phyloP scores from a whole-genome alignment of 2,329 filamentous ascomycete genomes.

The Dryadomyces sulphureus region DNA sequence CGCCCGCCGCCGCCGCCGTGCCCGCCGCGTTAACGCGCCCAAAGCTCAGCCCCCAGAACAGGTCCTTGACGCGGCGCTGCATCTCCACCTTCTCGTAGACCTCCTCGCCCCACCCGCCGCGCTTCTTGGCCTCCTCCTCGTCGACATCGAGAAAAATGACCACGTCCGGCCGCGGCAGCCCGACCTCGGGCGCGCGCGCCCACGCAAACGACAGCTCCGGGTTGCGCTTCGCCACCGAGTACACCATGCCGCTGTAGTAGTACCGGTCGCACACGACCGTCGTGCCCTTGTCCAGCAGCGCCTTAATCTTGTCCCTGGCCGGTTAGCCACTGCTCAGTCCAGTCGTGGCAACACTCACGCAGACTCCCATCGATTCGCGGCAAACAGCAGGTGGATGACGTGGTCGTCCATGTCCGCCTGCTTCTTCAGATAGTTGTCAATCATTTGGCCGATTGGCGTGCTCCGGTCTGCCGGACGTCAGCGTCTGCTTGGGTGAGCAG shows the following conservation, averaged over 20 bases:
- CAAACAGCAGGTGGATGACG: constrained; percentile 79
- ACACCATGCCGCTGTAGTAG: constrained; percentile 88
- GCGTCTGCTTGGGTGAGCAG: background rate
- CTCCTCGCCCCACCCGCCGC: constrained; percentile 83
- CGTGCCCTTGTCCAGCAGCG: constrained; percentile 46
- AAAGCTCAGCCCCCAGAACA: constrained; percentile 45
- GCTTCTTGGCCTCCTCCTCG: constrained; percentile 51
- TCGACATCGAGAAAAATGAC: constrained; percentile 79
- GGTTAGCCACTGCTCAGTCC: background rate
- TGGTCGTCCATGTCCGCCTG: constrained; percentile 67
- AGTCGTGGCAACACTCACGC: constrained; percentile 23
- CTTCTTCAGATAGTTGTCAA: constrained; percentile 66
- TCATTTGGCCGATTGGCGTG: constrained; percentile 76
- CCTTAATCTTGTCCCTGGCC: constrained; percentile 32
- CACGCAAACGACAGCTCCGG: constrained; percentile 55
- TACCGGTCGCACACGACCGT: constrained; percentile 84
- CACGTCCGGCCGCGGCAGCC: constrained; percentile 73
- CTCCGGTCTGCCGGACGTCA: constrained; percentile 45
- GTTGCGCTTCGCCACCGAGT: constrained; percentile 76
- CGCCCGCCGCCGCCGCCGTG: constrained; percentile 1
- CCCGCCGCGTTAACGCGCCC: constrained; percentile 10
- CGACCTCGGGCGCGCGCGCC: constrained; percentile 73
- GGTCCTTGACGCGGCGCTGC: constrained; percentile 61
- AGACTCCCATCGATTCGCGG: constrained; percentile 79
- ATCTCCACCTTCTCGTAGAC: constrained; percentile 75